Evolutionary conservation across 169 alveolate species (phyloP), one percentile per base, ranked within the genome.

Genomic region (Cryptosporidium xiaoi): DNA sequence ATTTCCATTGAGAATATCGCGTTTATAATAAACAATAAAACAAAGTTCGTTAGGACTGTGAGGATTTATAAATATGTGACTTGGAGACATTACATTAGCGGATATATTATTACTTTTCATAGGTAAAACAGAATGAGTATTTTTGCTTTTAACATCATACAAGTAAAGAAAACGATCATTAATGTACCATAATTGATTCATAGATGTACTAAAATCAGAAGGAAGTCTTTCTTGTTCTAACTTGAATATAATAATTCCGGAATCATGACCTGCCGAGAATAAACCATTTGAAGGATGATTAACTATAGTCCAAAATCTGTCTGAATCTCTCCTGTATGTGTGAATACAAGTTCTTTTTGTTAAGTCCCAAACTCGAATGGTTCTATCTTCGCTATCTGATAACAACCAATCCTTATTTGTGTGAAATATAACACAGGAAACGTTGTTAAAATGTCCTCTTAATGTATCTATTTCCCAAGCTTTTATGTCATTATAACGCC

Each of bases 231-330:
- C 97, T 31, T 94, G 92, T 84, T 96, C 97, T 68, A 95, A 91
- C 92, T 96, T 97, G 92, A 97, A 96, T 40, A 96, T 96, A 10
- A 95, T 94, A 95, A 96, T 92, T 44, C 98, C 98, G 40, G 96
- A 91, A 82, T 97, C 99, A 69, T 94, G 96, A 3, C 99, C 99
- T 1, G 98, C 97, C 15, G 99, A 98, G 65, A 97, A 94, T 50
- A 95, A 90, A 64, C 96, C 94, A 40, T 93, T 93, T 55, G 94
- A 89, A 10, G 96, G 96, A 83, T 97, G 97, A 5, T 95, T 93
- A 2, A 96, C 96, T n/a, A 96, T 82, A 51, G 96, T 91, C 99
- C 99, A 97, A 85, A 96, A 97, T 62, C 99, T 91, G 91, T 97
- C 99, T 69, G 94, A 92, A 56, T 97, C 99, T 93, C 95, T 94